phyloP scores from a whole-genome alignment of 139 green algal genomes.

The Tetraselmis chui region DNA sequence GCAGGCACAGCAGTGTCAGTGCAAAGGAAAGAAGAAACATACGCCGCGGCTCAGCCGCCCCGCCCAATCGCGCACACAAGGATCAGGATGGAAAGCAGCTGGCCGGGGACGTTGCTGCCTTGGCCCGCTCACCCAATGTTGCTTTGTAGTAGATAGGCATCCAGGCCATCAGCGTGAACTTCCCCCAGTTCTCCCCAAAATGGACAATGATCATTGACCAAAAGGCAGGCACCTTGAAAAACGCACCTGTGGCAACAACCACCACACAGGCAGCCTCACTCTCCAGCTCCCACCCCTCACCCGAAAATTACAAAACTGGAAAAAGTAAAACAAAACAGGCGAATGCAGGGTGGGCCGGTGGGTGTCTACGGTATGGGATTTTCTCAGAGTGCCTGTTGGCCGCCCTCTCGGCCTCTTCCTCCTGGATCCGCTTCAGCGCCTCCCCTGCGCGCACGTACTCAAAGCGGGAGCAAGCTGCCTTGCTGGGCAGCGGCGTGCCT shows the following conservation, averaged over 20 bases:
- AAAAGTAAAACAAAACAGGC: too few species aligned
- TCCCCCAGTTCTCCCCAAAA: constrained; percentile 3
- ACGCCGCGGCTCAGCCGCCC: too few species aligned
- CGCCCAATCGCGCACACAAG: too few species aligned
- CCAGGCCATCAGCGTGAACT: constrained; percentile 15
- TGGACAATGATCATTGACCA: neutral
- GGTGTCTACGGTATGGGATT: neutral
- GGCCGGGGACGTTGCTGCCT: too few species aligned
- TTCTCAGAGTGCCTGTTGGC: neutral
- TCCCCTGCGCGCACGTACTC: neutral
- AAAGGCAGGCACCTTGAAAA: neutral
- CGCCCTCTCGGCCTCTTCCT: neutral
- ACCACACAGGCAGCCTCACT: too few species aligned
- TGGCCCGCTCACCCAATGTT: too few species aligned
- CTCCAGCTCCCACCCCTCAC: too few species aligned
- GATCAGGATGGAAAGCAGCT: too few species aligned
- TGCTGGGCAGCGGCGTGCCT: neutral
- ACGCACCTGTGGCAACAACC: neutral
- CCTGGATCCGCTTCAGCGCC: constrained; percentile 1
- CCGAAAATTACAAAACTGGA: too few species aligned
- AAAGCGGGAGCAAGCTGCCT: neutral
- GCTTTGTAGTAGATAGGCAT: constrained; percentile 10
- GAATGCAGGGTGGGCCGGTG: too few species aligned
- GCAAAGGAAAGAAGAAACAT: too few species aligned
- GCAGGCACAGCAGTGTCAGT: too few species aligned